Evolutionary conservation across 306 rosid genomes (phyloP).

Genomic region (Sphenostylis stenocarpa): DNA sequence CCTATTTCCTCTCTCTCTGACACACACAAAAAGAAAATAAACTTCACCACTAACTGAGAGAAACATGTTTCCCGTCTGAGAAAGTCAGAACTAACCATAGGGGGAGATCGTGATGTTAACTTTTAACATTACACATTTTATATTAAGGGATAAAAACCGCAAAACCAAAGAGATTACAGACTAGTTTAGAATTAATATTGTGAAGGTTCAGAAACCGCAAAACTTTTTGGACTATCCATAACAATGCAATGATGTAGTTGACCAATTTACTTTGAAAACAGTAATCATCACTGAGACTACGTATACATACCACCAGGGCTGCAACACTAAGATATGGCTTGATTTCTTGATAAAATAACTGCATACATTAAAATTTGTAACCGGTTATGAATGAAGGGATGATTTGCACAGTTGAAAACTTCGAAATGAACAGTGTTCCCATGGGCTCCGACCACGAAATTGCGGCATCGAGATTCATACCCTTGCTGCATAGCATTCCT

Average conservation of each 20-base stretch:
- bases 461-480: constrained; percentile 59
- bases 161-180: not conserved
- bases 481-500: constrained; percentile 30
- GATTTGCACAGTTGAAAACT: constrained; percentile 21
- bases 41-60: not conserved
- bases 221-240: constrained; percentile 21
- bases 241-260: constrained; percentile 25
- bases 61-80: not conserved
- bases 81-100: not conserved
- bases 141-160: not conserved
- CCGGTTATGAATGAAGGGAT: not conserved
- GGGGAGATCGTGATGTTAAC: not conserved
- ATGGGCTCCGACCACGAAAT: constrained; percentile 50
- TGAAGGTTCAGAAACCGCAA: constrained; percentile 6
- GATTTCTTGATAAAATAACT: constrained; percentile 29
- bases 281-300: constrained; percentile 11
- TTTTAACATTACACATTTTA: not conserved
- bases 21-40: constrained; percentile 9
- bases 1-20: constrained; percentile 29
- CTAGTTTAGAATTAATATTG: not conserved
- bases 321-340: constrained; percentile 15
- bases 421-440: constrained; percentile 45
- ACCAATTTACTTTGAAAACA: constrained; percentile 23
- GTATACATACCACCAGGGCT: not conserved
- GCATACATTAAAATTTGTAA: constrained; percentile 24